Base-by-base conservation (phyloP, 176 grass and related monocot genomes). In the Oryza nivara region DNA sequence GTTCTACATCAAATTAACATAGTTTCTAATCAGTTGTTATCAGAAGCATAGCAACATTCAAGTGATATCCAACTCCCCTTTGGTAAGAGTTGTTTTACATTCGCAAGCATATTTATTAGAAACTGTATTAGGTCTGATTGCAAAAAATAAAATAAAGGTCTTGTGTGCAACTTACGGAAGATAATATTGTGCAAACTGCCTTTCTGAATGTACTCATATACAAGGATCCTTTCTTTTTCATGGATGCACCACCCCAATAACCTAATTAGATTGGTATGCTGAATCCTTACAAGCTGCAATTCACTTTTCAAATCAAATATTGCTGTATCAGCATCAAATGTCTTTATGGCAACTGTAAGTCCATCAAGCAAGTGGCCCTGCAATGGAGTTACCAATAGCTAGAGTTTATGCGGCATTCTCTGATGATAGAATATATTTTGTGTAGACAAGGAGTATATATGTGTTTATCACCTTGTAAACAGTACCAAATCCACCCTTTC, bases 211-310 rank as follows among this genome's bases (percentile, higher is more conserved):
- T 40, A 68, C 15, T 73, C 67, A 20, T 86, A 86, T 4, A 86
- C 78, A n/a, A 90, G 28, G 68, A 90, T 83, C 47, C 25, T 68
- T 74, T 86, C 88, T 78, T 56, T 56, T n/a, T 5, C 79, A 78
- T 90, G 79, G 26, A 83, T 73, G 58, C 88, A 86, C 68, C 79
- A 90, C 3, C 88, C 88, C 9, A 86, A 20, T 28, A 83, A 63
- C 70, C 68, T 90, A 47, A 74, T 0, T 11, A 90, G 15, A 79
- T 90, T 90, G 3, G 14, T 25, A 86, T 90, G 88, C 11, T 83
- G 46, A 56, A 90, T 25, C 73, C 75, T 86, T 7, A 47, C 74
- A 74, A 86, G 25, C 26, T 68, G 68, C 19, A 90, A 74, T 28
- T 90, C 88, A 51, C 63, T 86, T 3, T 71, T 35, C 49, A 68